Evolutionary conservation across 2,329 filamentous ascomycete species (phyloP).

Genomic region (Huntiella bhutanensis): DNA sequence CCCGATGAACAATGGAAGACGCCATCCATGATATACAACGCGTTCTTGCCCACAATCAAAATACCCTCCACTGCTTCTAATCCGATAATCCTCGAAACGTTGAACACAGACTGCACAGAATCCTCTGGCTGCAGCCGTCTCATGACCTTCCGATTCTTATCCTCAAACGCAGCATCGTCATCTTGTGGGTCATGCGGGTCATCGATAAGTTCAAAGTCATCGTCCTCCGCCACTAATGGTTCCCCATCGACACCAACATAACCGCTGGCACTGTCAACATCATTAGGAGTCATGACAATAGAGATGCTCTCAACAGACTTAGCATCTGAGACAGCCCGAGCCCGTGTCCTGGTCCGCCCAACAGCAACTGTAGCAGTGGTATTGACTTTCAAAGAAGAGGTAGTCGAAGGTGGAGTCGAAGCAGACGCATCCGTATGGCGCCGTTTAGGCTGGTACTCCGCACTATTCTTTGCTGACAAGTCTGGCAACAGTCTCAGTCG

Average conservation of each 20-base stretch:
- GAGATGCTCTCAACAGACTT: conserved; percentile 7
- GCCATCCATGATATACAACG: conserved; percentile 85
- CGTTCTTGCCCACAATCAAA: conserved; percentile 78
- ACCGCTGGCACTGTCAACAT: conserved; percentile 5
- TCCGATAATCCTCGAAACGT: conserved; percentile 84
- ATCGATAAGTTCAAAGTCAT: conserved; percentile 91
- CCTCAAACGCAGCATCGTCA: conserved; percentile 58
- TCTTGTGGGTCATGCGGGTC: conserved; percentile 75
- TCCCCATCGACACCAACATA: neutral
- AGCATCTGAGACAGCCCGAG: conserved; percentile 8
- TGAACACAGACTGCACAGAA: conserved; percentile 82
- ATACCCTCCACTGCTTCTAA: conserved; percentile 88
- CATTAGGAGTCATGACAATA: conserved; percentile 6
- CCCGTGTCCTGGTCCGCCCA: conserved; percentile 4
- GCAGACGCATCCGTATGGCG: conserved; percentile 30
- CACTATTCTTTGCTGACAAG: conserved; percentile 41
- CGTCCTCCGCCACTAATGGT: conserved; percentile 45
- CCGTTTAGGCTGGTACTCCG: conserved; percentile 66
- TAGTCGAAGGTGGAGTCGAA: conserved; percentile 11
- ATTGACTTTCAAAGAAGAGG: conserved; percentile 20
- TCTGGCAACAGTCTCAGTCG: conserved; percentile 73
- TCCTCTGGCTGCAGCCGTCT: conserved; percentile 78
- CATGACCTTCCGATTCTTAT: conserved; percentile 97
- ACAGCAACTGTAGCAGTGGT: conserved; percentile 12
- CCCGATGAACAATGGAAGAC: conserved; percentile 90